Evolutionary conservation across 495 filamentous ascomycete genomes (phyloP).

Genomic region (Penicillium lividum): DNA sequence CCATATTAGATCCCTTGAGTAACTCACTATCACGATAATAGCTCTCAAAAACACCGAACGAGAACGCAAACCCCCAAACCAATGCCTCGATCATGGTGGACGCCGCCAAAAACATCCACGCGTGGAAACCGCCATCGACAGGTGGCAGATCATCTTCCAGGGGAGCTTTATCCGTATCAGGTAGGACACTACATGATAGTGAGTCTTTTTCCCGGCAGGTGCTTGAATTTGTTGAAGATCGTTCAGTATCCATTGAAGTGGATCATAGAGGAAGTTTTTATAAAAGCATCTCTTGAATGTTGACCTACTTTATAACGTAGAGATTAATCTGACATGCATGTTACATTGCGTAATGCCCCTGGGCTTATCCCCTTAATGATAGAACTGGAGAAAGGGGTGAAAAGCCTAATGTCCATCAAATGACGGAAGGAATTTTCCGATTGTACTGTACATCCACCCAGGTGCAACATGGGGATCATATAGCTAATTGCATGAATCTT

Average conservation of each 20-base stretch:
- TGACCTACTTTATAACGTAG: constrained; percentile 1
- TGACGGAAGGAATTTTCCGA: constrained; percentile 18
- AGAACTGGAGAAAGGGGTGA: constrained; percentile 4
- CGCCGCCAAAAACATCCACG: constrained; percentile 25
- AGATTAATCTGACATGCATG: constrained; percentile 1
- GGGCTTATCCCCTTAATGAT: neutral
- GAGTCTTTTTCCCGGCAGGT: neutral
- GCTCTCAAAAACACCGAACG: constrained; percentile 35
- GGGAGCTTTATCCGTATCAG: neutral
- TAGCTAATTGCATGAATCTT: neutral
- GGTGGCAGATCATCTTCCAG: constrained; percentile 11
- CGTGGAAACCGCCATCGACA: constrained; percentile 21
- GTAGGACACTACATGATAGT: constrained; percentile 4
- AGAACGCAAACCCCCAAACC: constrained; percentile 29
- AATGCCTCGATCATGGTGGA: constrained; percentile 23
- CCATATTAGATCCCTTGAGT: constrained; percentile 36
- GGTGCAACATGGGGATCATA: constrained; percentile 2
- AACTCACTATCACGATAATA: constrained; percentile 24
- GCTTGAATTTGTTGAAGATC: neutral
- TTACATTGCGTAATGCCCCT: constrained; percentile 16
- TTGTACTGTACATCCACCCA: neutral
- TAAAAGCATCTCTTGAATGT: neutral
- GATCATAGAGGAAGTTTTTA: neutral
- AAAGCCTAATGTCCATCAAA: constrained; percentile 14
- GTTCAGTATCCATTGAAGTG: constrained; percentile 8